phyloP scores from a whole-genome alignment of 192 early-diverging fungal genomes.

The Coemansia sp. region DNA sequence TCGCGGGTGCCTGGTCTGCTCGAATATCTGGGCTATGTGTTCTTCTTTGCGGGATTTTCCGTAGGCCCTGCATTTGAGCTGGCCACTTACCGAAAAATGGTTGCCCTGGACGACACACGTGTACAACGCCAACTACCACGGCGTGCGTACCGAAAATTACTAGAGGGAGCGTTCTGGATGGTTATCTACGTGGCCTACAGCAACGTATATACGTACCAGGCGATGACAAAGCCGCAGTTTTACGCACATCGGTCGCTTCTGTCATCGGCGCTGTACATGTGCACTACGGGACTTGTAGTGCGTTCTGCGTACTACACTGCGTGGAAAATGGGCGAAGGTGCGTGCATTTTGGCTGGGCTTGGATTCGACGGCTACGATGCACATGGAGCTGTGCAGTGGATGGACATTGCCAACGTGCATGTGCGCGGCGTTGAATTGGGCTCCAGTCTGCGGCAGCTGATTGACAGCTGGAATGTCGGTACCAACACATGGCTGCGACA shows the following conservation, averaged over 20 bases:
- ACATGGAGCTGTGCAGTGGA: slow-evolving; percentile 63
- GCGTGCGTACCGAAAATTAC: slow-evolving; percentile 30
- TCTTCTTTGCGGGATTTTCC: slow-evolving; percentile 85
- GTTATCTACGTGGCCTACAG: slow-evolving; percentile 31
- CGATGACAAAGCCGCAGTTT: slow-evolving; percentile 27
- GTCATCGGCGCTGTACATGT: slow-evolving; percentile 23
- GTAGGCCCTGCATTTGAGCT: slow-evolving; percentile 83
- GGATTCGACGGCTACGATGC: slow-evolving; percentile 73
- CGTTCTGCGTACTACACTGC: slow-evolving; percentile 74
- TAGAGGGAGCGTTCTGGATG: slow-evolving; percentile 44
- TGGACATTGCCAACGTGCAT: slow-evolving; percentile 75
- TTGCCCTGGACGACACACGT: slow-evolving; percentile 38
- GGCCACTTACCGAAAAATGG: slow-evolving; percentile 57
- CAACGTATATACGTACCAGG: slow-evolving; percentile 9
- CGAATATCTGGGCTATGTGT: slow-evolving; percentile 82
- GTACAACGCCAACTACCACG: slow-evolving; percentile 14
- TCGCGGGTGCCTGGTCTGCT: slow-evolving; percentile 63
- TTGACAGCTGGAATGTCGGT: slow-evolving; percentile 89
- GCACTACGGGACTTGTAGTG: slow-evolving; percentile 25
- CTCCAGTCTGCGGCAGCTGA: slow-evolving; percentile 68
- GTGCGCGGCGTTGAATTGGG: slow-evolving; percentile 74
- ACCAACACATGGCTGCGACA: slow-evolving; percentile 86
- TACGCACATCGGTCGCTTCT: slow-evolving; percentile 8
- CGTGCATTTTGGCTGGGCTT: slow-evolving; percentile 78
- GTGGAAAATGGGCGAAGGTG: slow-evolving; percentile 89